Evolutionary conservation across 441 rosid species (phyloP).

Genomic region (Dalechampia spathulata): DNA sequence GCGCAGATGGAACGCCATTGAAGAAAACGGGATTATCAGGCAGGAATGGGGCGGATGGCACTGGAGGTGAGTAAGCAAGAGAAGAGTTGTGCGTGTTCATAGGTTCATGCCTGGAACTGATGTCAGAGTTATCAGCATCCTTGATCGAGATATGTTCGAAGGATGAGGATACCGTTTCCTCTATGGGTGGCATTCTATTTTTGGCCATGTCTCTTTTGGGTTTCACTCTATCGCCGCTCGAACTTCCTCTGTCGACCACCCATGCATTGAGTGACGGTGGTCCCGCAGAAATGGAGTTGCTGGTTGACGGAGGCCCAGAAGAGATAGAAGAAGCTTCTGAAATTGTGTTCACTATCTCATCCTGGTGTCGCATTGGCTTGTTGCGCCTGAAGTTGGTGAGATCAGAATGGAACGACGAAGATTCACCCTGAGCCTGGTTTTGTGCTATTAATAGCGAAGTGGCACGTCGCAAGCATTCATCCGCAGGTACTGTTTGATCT

Average conservation of each 20-base stretch:
- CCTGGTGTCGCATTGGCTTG: constrained; percentile 33
- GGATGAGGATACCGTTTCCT: constrained; percentile 44
- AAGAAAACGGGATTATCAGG: constrained; percentile 73
- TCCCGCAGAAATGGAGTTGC: constrained; percentile 42
- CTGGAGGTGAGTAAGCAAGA: constrained; percentile 48
- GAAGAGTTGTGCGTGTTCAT: constrained; percentile 17
- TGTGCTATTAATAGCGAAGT: constrained; percentile 59
- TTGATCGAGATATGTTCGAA: constrained; percentile 43
- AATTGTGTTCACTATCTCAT: constrained; percentile 18
- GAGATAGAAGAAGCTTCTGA: no score
- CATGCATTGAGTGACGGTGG: constrained; percentile 87
- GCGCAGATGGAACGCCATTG: constrained; percentile 20
- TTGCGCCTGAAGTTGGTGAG: no score
- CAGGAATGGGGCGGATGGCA: constrained; percentile 85
- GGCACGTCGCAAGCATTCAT: constrained; percentile 74
- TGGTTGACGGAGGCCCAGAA: no score
- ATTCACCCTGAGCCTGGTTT: constrained; percentile 27
- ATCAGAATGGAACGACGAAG: constrained; percentile 42
- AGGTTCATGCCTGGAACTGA: constrained; percentile 20
- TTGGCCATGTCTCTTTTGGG: constrained; percentile 28
- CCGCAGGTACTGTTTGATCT: constrained; percentile 34
- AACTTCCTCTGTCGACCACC: constrained; percentile 46
- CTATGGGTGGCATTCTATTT: constrained; percentile 40
- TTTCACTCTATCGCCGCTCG: constrained; percentile 29
- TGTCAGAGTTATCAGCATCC: constrained; percentile 21